Evolutionary conservation across 2,329 filamentous ascomycete genomes (phyloP).

Genomic region (Fusarium marasasianum): DNA sequence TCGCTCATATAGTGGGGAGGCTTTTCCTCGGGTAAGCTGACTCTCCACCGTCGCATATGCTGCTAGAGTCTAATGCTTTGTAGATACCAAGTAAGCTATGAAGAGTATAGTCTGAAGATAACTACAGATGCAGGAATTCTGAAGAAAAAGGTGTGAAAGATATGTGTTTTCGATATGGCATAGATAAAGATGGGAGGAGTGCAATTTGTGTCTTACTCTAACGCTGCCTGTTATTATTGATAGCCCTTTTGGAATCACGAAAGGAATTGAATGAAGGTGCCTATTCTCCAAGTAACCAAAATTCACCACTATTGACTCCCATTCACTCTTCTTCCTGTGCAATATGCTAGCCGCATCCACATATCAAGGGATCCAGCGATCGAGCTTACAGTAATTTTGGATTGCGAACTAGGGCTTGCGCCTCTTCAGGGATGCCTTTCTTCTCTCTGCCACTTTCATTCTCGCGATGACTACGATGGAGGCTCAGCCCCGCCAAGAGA

Average conservation of each 20-base stretch:
- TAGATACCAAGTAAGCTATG: neutral
- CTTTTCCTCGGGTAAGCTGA: neutral
- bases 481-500: neutral
- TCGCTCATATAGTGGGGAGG: neutral
- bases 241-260: neutral
- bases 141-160: neutral
- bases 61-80: rapidly evolving
- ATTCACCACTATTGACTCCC: rapidly evolving
- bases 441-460: rapidly evolving
- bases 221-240: rapidly evolving
- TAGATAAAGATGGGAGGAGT: too few species aligned
- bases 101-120: neutral
- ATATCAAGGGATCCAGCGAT: neutral
- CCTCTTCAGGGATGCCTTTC: rapidly evolving
- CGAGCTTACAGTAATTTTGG: rapidly evolving
- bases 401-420: rapidly evolving
- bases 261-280: too few species aligned
- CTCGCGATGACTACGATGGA: neutral
- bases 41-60: neutral
- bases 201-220: neutral
- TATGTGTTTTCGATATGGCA: neutral
- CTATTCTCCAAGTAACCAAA: too few species aligned
- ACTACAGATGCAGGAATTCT: neutral
- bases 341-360: neutral
- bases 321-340: too few species aligned